phyloP scores from a whole-genome alignment of 1,284 basidiomycete genomes.

The Rhodofomes roseus region DNA sequence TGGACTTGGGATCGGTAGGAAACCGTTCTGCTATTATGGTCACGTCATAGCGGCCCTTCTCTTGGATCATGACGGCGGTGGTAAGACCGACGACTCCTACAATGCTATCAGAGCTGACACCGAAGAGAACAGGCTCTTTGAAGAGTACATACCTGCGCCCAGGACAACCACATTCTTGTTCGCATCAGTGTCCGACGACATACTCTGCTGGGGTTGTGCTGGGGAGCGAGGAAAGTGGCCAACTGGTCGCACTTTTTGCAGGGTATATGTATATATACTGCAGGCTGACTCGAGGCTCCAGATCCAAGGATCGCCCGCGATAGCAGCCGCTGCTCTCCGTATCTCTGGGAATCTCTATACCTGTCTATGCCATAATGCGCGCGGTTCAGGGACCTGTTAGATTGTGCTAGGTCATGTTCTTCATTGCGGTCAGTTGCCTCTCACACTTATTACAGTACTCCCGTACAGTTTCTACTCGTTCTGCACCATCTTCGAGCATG shows the following conservation, averaged over 20 bases:
- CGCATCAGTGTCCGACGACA: neutral
- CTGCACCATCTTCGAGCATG: too few relatives aligned
- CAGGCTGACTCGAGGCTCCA: neutral
- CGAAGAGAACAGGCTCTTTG: neutral
- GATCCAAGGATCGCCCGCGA: neutral
- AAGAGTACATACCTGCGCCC: conserved; percentile 3
- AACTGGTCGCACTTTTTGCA: neutral
- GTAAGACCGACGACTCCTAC: conserved; percentile 69
- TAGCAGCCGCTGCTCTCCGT: neutral
- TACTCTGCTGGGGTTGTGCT: neutral
- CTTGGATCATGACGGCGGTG: conserved; percentile 62
- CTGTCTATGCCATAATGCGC: too few relatives aligned
- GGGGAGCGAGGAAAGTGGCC: neutral
- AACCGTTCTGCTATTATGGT: conserved; percentile 66
- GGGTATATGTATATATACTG: neutral
- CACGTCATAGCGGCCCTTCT: conserved; percentile 51
- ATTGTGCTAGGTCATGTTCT: too few relatives aligned
- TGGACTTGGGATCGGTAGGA: conserved; percentile 58
- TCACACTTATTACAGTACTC: too few relatives aligned
- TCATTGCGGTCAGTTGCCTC: too few relatives aligned
- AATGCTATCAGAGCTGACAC: neutral
- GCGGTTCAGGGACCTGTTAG: neutral
- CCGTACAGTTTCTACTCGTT: too few relatives aligned
- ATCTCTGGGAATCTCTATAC: neutral
- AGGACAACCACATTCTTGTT: conserved; percentile 5